Conservation (phyloP, 176 grass and related monocot species). For the Puya raimondii region DNA sequence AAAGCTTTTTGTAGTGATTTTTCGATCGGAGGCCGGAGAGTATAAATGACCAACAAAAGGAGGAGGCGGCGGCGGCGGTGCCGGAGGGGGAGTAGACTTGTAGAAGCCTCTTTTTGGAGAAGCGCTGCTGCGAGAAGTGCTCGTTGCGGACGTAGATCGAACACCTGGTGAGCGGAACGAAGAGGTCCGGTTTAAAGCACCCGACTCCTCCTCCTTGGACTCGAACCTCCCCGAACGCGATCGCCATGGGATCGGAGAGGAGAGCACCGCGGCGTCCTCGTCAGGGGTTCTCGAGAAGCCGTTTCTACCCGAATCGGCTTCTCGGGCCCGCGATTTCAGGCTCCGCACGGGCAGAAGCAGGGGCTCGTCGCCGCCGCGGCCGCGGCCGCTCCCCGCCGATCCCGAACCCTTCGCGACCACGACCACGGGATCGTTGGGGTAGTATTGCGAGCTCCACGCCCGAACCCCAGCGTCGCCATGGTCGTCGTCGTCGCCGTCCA, state of each 20-base stretch:
- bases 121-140: slow-evolving; percentile 7
- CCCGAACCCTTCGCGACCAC: slow-evolving; percentile 16
- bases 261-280: slow-evolving; percentile 38
- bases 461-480: slow-evolving; percentile 20
- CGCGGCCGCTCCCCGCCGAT: background rate
- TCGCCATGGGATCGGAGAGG: slow-evolving; percentile 85
- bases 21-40: slow-evolving; percentile 33
- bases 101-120: slow-evolving; percentile 33
- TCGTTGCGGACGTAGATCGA: slow-evolving; percentile 18
- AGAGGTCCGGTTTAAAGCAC: background rate
- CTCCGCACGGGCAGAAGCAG: slow-evolving; percentile 47
- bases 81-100: slow-evolving; percentile 37
- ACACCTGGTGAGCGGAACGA: background rate
- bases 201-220: slow-evolving; percentile 19
- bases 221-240: slow-evolving; percentile 45
- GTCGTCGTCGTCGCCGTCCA: background rate
- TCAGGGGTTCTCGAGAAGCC: background rate
- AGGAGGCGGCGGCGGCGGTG: slow-evolving; percentile 62
- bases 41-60: slow-evolving; percentile 49
- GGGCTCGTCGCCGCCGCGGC: slow-evolving; percentile 24
- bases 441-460: slow-evolving; percentile 55
- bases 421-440: slow-evolving; percentile 31
- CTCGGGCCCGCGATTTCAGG: slow-evolving; percentile 33
- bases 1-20: slow-evolving; percentile 42
- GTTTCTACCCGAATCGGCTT: background rate